Percentiles rank a stretch among this genome's conserved stretches.
phyloP scores from a whole-genome alignment of 176 grass and related monocot species.

The Aegilops bicornis region DNA sequence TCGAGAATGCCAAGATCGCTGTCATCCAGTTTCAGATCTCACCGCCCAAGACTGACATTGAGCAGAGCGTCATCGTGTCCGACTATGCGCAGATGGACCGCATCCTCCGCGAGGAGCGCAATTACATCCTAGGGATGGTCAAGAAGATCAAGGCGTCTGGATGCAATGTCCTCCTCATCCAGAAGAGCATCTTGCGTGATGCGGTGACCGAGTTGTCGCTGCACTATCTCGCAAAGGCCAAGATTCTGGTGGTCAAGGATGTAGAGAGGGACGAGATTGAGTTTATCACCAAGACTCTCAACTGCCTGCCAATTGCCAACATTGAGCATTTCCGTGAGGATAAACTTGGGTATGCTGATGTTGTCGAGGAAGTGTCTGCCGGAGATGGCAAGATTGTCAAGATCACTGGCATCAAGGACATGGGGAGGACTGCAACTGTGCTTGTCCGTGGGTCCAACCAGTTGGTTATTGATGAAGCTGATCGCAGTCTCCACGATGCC shows the following conservation, averaged over 20 bases:
- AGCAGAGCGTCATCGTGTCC: constrained; percentile 88
- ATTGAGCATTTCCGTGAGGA: constrained; percentile 93
- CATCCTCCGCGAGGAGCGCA: constrained; percentile 85
- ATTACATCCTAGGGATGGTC: constrained; percentile 91
- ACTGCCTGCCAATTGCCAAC: constrained; percentile 90
- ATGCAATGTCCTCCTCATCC: constrained; percentile 89
- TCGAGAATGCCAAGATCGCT: constrained; percentile 94
- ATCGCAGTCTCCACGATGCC: constrained; percentile 90
- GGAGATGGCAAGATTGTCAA: constrained; percentile 87
- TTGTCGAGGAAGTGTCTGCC: constrained; percentile 80
- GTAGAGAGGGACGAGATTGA: constrained; percentile 97
- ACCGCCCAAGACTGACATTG: constrained; percentile 93
- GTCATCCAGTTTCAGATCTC: constrained; percentile 96
- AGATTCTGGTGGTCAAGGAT: constrained; percentile 88
- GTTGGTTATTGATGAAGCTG: constrained; percentile 91
- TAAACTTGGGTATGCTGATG: constrained; percentile 77
- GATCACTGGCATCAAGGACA: constrained; percentile 78
- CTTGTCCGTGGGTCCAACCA: constrained; percentile 86
- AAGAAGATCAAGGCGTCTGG: constrained; percentile 91
- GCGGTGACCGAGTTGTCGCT: constrained; percentile 89
- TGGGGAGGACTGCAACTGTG: constrained; percentile 80
- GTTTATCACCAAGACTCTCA: constrained; percentile 90
- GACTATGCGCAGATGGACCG: constrained; percentile 96
- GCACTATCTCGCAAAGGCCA: constrained; percentile 90
- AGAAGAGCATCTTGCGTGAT: constrained; percentile 91